These are phyloP conservation scores for Millerozyma miso DNA, from an alignment of 805 yeast species.

Conservation along the genomic window DNA sequence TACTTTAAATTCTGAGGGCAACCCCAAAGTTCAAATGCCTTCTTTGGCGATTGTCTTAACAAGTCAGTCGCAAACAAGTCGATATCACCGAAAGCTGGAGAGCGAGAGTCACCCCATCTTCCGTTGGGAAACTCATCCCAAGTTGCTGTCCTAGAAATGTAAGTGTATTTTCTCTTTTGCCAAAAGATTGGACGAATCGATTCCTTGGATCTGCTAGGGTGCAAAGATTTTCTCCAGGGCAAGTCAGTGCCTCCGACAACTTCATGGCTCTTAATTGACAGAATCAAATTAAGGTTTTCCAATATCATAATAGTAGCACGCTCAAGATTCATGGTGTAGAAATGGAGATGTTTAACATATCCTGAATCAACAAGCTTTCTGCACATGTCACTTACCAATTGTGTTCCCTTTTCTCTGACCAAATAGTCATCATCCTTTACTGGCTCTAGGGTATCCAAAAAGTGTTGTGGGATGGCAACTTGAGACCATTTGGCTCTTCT, in stretches of 20 bases:
- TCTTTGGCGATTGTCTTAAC: constrained; percentile 76
- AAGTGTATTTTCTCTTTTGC: constrained; percentile 89
- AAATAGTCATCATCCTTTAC: constrained; percentile 85
- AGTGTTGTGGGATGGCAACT: constrained; percentile 71
- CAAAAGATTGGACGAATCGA: constrained; percentile 92
- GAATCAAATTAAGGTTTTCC: constrained; percentile 63
- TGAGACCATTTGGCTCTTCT: constrained; percentile 96
- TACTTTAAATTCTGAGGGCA: constrained; percentile 60
- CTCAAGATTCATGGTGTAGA: constrained; percentile 97
- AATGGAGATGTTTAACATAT: constrained; percentile 79
- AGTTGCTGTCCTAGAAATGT: constrained; percentile 80
- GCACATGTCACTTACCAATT: constrained; percentile 82
- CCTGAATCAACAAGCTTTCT: constrained; percentile 64
- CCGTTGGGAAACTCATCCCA: constrained; percentile 99
- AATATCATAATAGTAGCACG: constrained; percentile 84
- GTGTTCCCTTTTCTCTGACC: constrained; percentile 82
- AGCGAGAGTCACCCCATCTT: constrained; percentile 96
- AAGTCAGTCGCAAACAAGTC: constrained; percentile 77
- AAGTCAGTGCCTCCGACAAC: constrained; percentile 39
- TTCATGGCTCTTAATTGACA: constrained; percentile 34
- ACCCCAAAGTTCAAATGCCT: constrained; percentile 87
- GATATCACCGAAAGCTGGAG: constrained; percentile 93
- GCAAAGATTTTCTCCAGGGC: constrained; percentile 92
- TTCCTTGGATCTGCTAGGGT: constrained; percentile 75
- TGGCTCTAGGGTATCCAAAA: constrained; percentile 67